Evolutionary conservation across 192 early-diverging fungal genomes (phyloP).

Genomic region (Coemansia sp.): DNA sequence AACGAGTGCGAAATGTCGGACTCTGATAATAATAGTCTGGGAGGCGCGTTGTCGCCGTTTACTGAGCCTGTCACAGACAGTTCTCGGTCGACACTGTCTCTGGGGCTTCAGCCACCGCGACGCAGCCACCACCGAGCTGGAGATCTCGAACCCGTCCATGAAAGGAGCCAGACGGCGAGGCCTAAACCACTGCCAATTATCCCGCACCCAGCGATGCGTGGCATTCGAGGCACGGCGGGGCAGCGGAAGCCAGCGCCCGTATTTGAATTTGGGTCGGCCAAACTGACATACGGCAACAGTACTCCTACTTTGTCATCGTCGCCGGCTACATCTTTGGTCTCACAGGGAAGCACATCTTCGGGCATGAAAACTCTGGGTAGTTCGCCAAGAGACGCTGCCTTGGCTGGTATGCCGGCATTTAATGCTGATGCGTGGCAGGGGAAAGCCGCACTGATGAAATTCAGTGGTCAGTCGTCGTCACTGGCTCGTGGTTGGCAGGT

Average conservation of each 20-base stretch:
- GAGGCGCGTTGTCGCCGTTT: conserved; percentile 22
- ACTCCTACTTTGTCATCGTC: conserved; percentile 7
- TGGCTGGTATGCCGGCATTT: conserved; percentile 4
- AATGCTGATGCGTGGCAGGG: conserved; percentile 16
- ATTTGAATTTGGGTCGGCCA: conserved; percentile 51
- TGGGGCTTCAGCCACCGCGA: not conserved
- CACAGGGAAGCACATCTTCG: not conserved
- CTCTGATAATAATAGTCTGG: conserved; percentile 25
- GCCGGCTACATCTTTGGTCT: conserved; percentile 7
- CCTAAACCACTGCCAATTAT: conserved; percentile 40
- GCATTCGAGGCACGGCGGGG: conserved; percentile 7
- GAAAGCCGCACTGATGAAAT: not conserved
- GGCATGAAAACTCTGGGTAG: not conserved
- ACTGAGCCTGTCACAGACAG: conserved; percentile 26
- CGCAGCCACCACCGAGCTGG: not conserved
- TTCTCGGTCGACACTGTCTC: conserved; percentile 32
- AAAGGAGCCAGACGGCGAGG: conserved; percentile 2
- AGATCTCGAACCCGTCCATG: not conserved
- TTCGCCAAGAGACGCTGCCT: conserved; percentile 1
- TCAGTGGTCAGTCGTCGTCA: conserved; percentile 4
- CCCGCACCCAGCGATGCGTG: conserved; percentile 9
- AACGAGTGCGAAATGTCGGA: conserved; percentile 18
- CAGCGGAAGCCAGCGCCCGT: conserved; percentile 40
- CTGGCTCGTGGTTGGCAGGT: conserved; percentile 30
- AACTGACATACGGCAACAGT: conserved; percentile 29